Evolutionary conservation across 768 basidiomycete genomes (phyloP).

Genomic region (Auricularia heimuer): DNA sequence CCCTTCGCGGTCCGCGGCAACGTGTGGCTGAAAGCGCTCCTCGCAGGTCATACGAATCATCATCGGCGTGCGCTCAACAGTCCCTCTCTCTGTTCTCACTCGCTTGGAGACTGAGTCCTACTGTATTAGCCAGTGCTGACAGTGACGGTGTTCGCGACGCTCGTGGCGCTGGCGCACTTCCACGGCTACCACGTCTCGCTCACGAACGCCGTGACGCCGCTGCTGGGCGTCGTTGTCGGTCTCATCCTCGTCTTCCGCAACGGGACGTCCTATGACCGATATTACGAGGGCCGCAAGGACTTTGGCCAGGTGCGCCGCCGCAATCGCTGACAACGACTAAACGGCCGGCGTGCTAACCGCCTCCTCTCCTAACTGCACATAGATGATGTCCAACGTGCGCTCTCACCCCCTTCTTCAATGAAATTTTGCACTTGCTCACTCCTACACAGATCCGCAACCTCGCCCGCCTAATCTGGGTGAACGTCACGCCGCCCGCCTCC

Average conservation of each 20-base stretch:
- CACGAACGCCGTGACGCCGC: conserved; percentile 77
- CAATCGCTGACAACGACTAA: background rate
- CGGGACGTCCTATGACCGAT: conserved; percentile 79
- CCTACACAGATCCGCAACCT: conserved; percentile 53
- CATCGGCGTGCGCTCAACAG: background rate
- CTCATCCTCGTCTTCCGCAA: conserved; percentile 74
- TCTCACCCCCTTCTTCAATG: background rate
- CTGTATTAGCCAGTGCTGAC: conserved; percentile 54
- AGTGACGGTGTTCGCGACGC: conserved; percentile 62
- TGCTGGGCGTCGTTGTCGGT: conserved; percentile 83
- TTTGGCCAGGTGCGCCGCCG: conserved; percentile 35
- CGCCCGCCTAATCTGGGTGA: conserved; percentile 69
- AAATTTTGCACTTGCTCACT: background rate
- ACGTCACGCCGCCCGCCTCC: conserved; percentile 46
- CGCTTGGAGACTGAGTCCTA: background rate
- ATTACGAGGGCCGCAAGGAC: conserved; percentile 81
- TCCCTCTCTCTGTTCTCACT: background rate
- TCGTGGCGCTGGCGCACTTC: conserved; percentile 48
- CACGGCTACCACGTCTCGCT: conserved; percentile 51
- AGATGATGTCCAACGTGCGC: conserved; percentile 51
- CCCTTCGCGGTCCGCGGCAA: background rate
- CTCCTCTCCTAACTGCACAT: background rate
- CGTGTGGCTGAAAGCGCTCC: background rate
- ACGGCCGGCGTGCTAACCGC: background rate
- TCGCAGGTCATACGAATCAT: background rate